Evolutionary conservation across 345 rosid species (phyloP).

Genomic region (Turritis glabra): DNA sequence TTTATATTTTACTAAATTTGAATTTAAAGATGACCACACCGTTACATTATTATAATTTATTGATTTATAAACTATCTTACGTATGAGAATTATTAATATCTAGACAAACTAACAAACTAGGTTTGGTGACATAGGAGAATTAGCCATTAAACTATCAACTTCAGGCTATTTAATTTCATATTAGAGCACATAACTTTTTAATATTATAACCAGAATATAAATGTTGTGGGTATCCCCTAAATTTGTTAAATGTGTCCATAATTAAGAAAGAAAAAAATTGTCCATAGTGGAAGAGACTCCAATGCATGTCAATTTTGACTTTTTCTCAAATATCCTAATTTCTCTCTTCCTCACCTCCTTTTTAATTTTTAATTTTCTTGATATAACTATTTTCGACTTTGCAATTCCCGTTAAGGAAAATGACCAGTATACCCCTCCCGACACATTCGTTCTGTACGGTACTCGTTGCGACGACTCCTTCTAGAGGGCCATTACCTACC

Average conservation of each 20-base stretch:
- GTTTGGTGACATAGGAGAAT: constrained; percentile 12
- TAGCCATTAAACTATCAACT: constrained; percentile 26
- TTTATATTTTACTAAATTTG: background rate
- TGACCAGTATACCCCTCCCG: constrained; percentile 17
- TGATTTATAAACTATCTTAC: background rate
- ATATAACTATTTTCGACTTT: constrained; percentile 28
- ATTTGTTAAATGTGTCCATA: background rate
- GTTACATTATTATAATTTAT: background rate
- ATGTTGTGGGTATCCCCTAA: background rate
- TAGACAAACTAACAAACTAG: constrained; percentile 5
- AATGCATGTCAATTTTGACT: constrained; percentile 16
- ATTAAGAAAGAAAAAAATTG: background rate
- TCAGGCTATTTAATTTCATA: constrained; percentile 7
- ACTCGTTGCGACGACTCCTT: constrained; percentile 6
- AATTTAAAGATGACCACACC: background rate
- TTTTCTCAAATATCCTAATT: constrained; percentile 3
- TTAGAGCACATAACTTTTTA: background rate
- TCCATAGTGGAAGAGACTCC: background rate
- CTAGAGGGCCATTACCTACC: constrained; percentile 27
- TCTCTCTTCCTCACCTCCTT: too few relatives aligned
- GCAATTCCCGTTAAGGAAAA: background rate
- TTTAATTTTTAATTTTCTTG: background rate
- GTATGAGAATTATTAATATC: background rate
- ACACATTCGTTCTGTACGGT: constrained; percentile 29
- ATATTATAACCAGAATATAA: background rate